Base-by-base conservation (phyloP, 2,329 filamentous ascomycete species). In the Trichophyton schoenleinii region DNA sequence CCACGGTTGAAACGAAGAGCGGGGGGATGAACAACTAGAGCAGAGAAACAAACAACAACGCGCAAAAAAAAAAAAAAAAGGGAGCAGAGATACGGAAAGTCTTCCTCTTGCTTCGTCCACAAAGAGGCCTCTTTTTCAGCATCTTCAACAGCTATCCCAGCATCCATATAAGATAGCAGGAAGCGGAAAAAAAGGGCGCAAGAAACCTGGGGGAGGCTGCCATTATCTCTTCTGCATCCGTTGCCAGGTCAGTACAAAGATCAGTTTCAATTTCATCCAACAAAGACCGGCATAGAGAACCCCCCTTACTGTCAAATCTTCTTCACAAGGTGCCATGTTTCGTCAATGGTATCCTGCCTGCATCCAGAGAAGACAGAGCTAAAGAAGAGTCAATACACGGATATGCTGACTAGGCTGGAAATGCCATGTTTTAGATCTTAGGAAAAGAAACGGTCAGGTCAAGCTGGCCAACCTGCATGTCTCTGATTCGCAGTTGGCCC, bases 381-480 rank as follows among this genome's bases (percentile, higher is more conserved):
- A 55, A 20, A 18, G 18, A 18, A 18, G 3, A 31, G 9, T 15
- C 8, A 48, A 48, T 48, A 20, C 6, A 31, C 20, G 20, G 9
- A 28, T 11, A 49, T 48, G 25, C 58, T 59, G 28, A 59, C 58
- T 18, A 38, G 42, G 41, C 34, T 22, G 55, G 34, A 25, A 18
- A 22, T 58, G 11, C n/a, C n/a, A 42, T 58, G 55, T 44, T 58
- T 44, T 58, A 58, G 55, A 41, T 31, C 9, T 20, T 9, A 20
- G 13, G 18, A 18, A 44, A 58, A 41, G 34, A 58, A 44, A 58
- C 36, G 58, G 38, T 60, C 58, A 59, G 44, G 18, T 48, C 59
- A 41, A 58, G 41, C 41, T 58, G 41, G 49, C 41, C 48, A 55
- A 44, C 34, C 60, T 63, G 62, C 62, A 62, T 63, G 62, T 62